Evolutionary conservation across 2,329 filamentous ascomycete species (phyloP).

Genomic region (Ophioceras dolichostomum): DNA sequence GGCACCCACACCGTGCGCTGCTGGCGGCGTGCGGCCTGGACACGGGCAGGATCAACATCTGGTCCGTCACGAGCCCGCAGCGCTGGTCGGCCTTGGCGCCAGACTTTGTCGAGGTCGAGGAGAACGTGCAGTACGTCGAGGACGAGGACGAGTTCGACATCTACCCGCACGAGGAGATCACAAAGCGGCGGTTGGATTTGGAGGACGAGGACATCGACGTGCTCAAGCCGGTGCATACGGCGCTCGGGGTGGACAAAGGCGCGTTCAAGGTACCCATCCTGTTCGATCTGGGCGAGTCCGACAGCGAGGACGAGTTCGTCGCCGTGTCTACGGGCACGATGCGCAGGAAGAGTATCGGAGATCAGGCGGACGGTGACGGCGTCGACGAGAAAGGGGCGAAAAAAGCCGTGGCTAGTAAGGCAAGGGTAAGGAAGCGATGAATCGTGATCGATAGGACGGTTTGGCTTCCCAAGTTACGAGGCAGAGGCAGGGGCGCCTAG

Average conservation of each 20-base stretch:
- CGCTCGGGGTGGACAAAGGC: slow-evolving; percentile 43
- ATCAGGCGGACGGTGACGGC: slow-evolving; percentile 51
- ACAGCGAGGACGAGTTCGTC: slow-evolving; percentile 83
- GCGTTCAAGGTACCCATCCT: slow-evolving; percentile 83
- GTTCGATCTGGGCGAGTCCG: slow-evolving; percentile 85
- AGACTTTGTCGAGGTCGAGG: slow-evolving; percentile 94
- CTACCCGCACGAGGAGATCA: slow-evolving; percentile 86
- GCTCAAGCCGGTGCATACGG: slow-evolving; percentile 58
- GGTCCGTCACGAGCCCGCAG: slow-evolving; percentile 90
- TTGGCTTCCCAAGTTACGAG: too few species aligned
- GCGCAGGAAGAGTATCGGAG: slow-evolving; percentile 71
- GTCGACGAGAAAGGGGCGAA: slow-evolving; percentile 29
- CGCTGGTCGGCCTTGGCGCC: slow-evolving; percentile 95
- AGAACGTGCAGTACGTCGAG: slow-evolving; percentile 95
- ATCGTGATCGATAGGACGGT: too few species aligned
- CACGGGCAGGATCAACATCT: slow-evolving; percentile 86
- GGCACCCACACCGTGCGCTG: slow-evolving; percentile 82
- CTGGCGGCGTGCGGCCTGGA: slow-evolving; percentile 88
- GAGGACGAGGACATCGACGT: slow-evolving; percentile 95
- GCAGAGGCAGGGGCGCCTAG: too few species aligned
- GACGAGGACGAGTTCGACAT: slow-evolving; percentile 97
- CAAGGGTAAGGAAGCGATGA: slow-evolving; percentile 31
- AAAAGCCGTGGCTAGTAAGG: slow-evolving; percentile 25
- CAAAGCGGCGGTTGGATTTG: slow-evolving; percentile 76
- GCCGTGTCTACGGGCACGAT: slow-evolving; percentile 67